Evolutionary conservation across 495 filamentous ascomycete species (phyloP), one percentile per base, ranked within the genome.

Genomic region (Penicillium coprophilum): DNA sequence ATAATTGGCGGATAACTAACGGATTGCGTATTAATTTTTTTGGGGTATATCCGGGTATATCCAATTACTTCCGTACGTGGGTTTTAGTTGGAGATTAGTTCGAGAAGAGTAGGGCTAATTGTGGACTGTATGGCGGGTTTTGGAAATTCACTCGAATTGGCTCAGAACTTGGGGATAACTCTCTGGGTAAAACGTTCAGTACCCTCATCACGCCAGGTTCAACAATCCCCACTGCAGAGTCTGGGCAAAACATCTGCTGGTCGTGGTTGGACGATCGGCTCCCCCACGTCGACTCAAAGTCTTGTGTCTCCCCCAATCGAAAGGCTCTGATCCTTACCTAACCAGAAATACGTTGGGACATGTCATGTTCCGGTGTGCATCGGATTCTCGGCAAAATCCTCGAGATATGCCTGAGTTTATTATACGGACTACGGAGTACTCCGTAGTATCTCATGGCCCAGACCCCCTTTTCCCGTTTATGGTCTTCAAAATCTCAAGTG

Each of bases 1-100:
- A 20, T 32, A 34, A 34, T 58, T 54, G 59, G 62, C 39, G 52
- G 59, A 65, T 65, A 59, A 9, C 34, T 38, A 62, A 57, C 15
- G 41, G 38, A 27, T 44, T 61, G 48, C 49, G 59, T 44, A 28
- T 36, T 23, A 20, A 27, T 27, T 44, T 36, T 57, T 52, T 62
- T 59, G 56, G 60, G 41, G 60, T 60, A 60, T 55, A 47, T 36
- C 46, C 52, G 55, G 52, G n/a, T n/a, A n/a, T n/a, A 27, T 27
- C 24, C 38, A 21, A 44, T 36, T 28, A 31, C 30, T 6, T 34
- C 32, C 13, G 32, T 7, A 36, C 23, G 28, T 58, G 57, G 48
- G 10, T 47, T 32, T 32, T 32, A 10, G 41, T 63, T 66, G 63
- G 63, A 63, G 60, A 54, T 63, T 63, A 66, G 63, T 41, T 46